Evolutionary conservation across 73 alveolate genomes (phyloP), one percentile per base, ranked within the genome.

Genomic region (Paramecium octaurelia): DNA sequence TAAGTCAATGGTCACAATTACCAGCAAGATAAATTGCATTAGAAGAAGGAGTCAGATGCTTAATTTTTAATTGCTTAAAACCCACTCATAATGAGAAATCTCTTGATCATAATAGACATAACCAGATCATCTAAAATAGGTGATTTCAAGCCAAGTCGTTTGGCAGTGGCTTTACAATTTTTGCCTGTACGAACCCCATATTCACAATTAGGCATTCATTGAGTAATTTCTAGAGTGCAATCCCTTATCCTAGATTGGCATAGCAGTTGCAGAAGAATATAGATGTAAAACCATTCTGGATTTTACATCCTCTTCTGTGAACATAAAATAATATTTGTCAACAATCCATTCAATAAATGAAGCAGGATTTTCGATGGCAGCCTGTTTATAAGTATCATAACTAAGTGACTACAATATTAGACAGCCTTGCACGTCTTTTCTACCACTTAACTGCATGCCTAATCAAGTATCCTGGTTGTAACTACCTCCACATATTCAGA

Each of bases 341-440:
- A 80, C 91, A 20, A 42, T 80, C 8, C 46, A 80, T 23, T 23
- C 73, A 21, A 44, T 43, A 40, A 44, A 42, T 42, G 91, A 80
- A 80, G 91, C 57, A 1, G 91, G 91, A 20, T 80, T 80, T 80
- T 80, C 91, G 21, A 42, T 80, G 57, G 91, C 76, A 24, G 73
- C 57, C 8, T 80, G 91, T 80, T 46, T 77, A 43, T 46, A 77
- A 46, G 90, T 77, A 77, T 38, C 35, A 24, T 4, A 16, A 29
- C 8, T 11, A 43, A 46, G 54, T 46, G 31, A 50, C 16, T 20
- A 8, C 6, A 77, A 23, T 42, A n/a, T 40, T 29, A 77, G 90
- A 43, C 90, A 11, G 90, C 90, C 20, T 77, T 43, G 23, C 31
- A 40, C 43, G 44, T 24, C 0, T 77, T 77, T 77, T 42, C 90